Conservation (phyloP, 1,139 yeast genomes). For the Taiozyma sp. region DNA sequence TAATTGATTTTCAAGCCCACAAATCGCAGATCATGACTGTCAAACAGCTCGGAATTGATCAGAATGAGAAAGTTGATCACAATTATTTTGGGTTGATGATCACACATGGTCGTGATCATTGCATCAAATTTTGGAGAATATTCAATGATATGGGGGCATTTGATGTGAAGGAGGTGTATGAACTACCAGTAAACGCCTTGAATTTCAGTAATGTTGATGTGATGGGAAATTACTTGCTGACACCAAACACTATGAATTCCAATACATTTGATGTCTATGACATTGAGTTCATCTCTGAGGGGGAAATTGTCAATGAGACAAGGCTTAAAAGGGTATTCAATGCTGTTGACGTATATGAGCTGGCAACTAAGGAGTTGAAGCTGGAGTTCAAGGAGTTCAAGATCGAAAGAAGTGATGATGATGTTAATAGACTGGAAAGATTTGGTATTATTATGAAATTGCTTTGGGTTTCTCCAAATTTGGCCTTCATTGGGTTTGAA, state of each 20-base stretch:
- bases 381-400: conserved; percentile 17
- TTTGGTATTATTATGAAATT: conserved; percentile 56
- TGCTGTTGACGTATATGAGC: conserved; percentile 22
- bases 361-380: conserved; percentile 1
- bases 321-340: conserved; percentile 26
- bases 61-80: conserved; percentile 5
- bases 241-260: conserved; percentile 52
- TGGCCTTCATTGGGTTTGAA: conserved; percentile 48
- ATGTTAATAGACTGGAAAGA: conserved; percentile 21
- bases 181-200: conserved; percentile 51
- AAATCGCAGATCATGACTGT: conserved; percentile 40
- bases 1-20: conserved; percentile 47
- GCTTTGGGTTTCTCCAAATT: conserved; percentile 28
- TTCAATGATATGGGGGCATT: conserved; percentile 14
- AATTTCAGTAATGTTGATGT: conserved; percentile 51
- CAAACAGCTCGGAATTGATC: conserved; percentile 31
- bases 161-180: conserved; percentile 21
- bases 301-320: conserved; percentile 8
- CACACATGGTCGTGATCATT: conserved; percentile 54
- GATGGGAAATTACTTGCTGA: conserved; percentile 30
- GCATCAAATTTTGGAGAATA: conserved; percentile 44
- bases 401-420: conserved; percentile 20
- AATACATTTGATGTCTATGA: conserved; percentile 49
- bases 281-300: conserved; percentile 20
- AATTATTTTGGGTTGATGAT: conserved; percentile 31